phyloP scores from a whole-genome alignment of 345 rosid species.

The Euphorbia lathyris region DNA sequence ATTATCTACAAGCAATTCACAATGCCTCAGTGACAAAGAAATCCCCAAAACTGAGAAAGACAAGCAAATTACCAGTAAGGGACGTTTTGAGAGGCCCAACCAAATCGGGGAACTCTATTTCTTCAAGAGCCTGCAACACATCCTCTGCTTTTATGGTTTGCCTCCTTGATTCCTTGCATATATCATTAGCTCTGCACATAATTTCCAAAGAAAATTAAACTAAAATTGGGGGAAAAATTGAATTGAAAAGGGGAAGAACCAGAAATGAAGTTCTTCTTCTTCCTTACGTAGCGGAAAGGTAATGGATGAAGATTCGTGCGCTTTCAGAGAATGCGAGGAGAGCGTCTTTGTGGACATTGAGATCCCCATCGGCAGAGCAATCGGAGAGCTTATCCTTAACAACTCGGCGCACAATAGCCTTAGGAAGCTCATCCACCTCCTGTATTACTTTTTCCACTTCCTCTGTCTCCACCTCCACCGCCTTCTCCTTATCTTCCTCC shows the following conservation, averaged over 20 bases:
- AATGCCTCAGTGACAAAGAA: no score
- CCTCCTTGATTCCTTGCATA: conserved; percentile 67
- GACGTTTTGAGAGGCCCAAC: conserved; percentile 52
- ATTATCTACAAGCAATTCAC: no score
- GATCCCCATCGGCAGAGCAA: conserved; percentile 63
- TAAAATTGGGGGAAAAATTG: neutral
- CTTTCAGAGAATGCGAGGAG: conserved; percentile 64
- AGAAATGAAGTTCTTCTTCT: neutral
- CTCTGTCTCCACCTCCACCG: neutral
- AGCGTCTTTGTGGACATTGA: conserved; percentile 55
- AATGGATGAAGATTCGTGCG: conserved; percentile 74
- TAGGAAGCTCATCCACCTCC: conserved; percentile 75
- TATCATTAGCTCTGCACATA: conserved; percentile 55
- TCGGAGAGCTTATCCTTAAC: conserved; percentile 80
- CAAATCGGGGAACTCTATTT: conserved; percentile 60
- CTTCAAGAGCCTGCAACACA: conserved; percentile 55
- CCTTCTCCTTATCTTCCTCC: neutral
- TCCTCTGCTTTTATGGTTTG: conserved; percentile 63
- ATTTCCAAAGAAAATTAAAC: neutral
- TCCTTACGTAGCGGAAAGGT: conserved; percentile 64
- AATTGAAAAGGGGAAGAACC: neutral
- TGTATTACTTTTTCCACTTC: conserved; percentile 48
- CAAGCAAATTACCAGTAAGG: conserved; percentile 41
- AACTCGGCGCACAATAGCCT: conserved; percentile 79
- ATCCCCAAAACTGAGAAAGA: no score